A percentile compares a stretch with the other conserved stretches of the same genome.
Conservation (phyloP, 768 basidiomycete species). For the Naganishia antarctica region DNA sequence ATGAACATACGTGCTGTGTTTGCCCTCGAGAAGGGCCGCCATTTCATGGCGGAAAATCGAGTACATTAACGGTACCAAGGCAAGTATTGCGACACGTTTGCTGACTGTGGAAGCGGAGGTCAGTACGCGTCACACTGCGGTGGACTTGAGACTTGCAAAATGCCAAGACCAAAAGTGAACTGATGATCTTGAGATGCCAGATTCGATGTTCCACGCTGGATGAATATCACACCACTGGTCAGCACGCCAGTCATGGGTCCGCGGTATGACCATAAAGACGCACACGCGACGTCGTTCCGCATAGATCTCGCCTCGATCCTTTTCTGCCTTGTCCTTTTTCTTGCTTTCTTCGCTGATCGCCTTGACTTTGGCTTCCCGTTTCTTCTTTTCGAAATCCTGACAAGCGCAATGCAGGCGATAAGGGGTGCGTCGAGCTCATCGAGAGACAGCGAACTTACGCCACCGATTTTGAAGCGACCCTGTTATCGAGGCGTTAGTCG, state of each 20-base stretch:
- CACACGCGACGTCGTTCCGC: constrained; percentile 25
- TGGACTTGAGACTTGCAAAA: constrained; percentile 31
- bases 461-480: constrained; percentile 26
- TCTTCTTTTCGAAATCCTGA: constrained; percentile 25
- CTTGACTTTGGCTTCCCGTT: constrained; percentile 24
- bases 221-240: too few species aligned
- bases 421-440: neutral
- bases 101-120: constrained; percentile 4
- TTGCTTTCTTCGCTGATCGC: constrained; percentile 21
- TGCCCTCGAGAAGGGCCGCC: constrained; percentile 23
- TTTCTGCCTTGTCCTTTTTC: constrained; percentile 25
- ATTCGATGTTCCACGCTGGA: constrained; percentile 25
- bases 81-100: constrained; percentile 28
- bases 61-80: constrained; percentile 26
- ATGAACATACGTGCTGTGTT: constrained; percentile 5
- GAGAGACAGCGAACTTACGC: neutral
- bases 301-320: constrained; percentile 24
- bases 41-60: constrained; percentile 27
- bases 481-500: neutral
- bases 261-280: too few species aligned
- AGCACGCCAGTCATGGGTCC: neutral
- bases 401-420: too few species aligned
- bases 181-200: constrained; percentile 29
- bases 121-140: too few species aligned
- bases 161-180: constrained; percentile 25